Evolutionary conservation across 176 grass and related monocot genomes (phyloP).

Genomic region (Aegilops longissima): DNA sequence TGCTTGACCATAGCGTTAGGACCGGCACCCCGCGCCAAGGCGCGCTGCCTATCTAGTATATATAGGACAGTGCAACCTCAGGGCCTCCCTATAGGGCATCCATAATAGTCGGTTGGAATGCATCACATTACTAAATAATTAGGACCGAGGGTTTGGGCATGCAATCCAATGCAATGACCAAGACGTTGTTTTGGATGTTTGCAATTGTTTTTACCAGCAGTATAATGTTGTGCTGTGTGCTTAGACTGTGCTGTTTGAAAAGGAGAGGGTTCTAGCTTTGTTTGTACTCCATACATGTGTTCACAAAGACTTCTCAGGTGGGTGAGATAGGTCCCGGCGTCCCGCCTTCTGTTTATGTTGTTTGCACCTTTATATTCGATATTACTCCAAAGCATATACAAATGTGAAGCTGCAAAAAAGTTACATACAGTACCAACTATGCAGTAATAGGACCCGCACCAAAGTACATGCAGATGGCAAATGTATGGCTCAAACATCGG

Average conservation of each 20-base stretch:
- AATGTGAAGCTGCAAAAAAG: too few species aligned
- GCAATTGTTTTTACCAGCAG: not conserved
- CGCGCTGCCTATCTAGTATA: too few species aligned
- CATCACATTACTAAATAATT: not conserved
- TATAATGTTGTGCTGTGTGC: not conserved
- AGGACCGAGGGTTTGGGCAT: not conserved
- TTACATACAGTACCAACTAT: too few species aligned
- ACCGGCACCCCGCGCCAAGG: too few species aligned
- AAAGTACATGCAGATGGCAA: too few species aligned
- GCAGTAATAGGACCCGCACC: too few species aligned
- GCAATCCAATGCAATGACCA: not conserved
- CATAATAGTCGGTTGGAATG: slow-evolving; percentile 11
- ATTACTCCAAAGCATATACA: too few species aligned
- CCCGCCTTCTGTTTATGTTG: not conserved
- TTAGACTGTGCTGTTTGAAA: slow-evolving; percentile 15
- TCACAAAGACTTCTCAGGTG: not conserved
- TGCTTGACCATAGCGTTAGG: too few species aligned
- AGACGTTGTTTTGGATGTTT: not conserved
- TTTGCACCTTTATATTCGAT: not conserved
- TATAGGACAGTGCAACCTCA: not conserved
- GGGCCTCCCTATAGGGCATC: not conserved
- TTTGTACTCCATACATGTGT: not conserved
- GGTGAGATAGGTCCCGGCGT: not conserved
- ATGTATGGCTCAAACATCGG: too few species aligned
- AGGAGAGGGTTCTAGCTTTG: not conserved